These are phyloP conservation scores for Scopulariopsis brevicaulis DNA, from an alignment of 2,329 filamentous ascomycete species.

Conservation along the genomic window DNA sequence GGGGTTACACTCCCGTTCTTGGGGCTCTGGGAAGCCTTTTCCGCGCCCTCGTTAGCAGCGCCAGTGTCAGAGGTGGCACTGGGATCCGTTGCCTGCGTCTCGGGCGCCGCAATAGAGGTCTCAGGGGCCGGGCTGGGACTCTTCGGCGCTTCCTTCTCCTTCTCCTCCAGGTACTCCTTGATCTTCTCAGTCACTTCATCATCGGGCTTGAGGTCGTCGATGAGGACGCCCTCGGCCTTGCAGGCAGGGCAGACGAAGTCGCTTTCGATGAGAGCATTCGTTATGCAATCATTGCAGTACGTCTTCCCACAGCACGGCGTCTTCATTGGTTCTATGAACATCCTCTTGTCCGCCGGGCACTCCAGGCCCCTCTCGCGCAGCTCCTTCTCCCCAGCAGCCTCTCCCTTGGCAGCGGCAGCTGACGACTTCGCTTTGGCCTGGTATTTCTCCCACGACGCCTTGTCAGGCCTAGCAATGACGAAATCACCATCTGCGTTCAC, in stretches of 20 bases:
- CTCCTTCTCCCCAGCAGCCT: conserved; percentile 70
- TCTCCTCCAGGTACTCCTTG: conserved; percentile 56
- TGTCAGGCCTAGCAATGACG: conserved; percentile 91
- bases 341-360: conserved; percentile 92
- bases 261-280: conserved; percentile 95
- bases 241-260: conserved; percentile 94
- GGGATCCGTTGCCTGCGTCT: not conserved
- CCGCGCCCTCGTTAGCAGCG: conserved; percentile 5
- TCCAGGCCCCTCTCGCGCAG: conserved; percentile 79
- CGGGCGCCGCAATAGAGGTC: not conserved
- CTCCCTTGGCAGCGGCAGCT: conserved; percentile 62
- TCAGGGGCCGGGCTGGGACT: conserved; percentile 19
- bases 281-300: conserved; percentile 99
- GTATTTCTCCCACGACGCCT: conserved; percentile 92
- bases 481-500: conserved; percentile 96
- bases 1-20: conserved; percentile 6
- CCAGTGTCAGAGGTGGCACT: conserved; percentile 4
- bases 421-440: conserved; percentile 88
- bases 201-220: conserved; percentile 82
- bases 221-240: conserved; percentile 78
- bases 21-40: conserved; percentile 8
- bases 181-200: conserved; percentile 70
- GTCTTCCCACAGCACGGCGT: conserved; percentile 97
- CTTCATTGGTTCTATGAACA: conserved; percentile 98
- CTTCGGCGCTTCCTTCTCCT: conserved; percentile 24